Evolutionary conservation across 2,329 filamentous ascomycete genomes (phyloP), one percentile per base, ranked within the genome.

Genomic region (Fusarium protoensiforme): DNA sequence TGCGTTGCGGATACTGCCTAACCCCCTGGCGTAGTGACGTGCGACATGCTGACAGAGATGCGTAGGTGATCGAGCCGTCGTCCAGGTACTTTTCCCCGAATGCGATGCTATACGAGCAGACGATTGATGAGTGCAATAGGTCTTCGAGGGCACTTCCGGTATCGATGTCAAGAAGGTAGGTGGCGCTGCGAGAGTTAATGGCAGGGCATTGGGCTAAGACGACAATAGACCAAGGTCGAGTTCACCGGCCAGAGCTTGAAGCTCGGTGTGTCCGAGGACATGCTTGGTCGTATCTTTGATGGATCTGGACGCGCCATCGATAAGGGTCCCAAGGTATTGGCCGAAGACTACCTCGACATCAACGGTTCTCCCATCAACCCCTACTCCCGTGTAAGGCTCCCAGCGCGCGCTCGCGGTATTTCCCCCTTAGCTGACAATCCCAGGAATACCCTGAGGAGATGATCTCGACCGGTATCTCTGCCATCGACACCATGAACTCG

Each of bases 361-460:
- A 99, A 99, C 88, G 96, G 96, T 82, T 96, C 92, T 84, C 96
- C 96, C 68, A 99, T 99, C 86, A 99, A 99, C 87, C 96, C 96
- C 71, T 98, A 96, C 87, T 96, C 95, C 70, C 92, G 96, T 88
- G 96, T 97, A 89, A 79, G 90, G 81, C 64, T 58, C 24, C 35
- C 16, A 20, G 14, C 18, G 24, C 14, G 24, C 27, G 58, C 18
- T 10, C 7, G n/a, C 18, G 58, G 16, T 20, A 20, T 27, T 35
- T n/a, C 2, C 14, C 18, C 43, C 60, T 35, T 35, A 10, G 64
- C 76, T 79, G 63, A 80, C 69, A 39, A 61, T 38, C 46, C 27
- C 74, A 97, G 94, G 94, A 98, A 77, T 99, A 99, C 83, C 96
- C 96, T 80, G 96, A 99, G 87, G 97, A 99, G 86, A 99, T 99